Percentiles rank a stretch among this genome's conserved stretches.
These are phyloP conservation scores for Leccinum griseonigrum DNA, from an alignment of 1,284 basidiomycete species.

Conservation along the genomic window DNA sequence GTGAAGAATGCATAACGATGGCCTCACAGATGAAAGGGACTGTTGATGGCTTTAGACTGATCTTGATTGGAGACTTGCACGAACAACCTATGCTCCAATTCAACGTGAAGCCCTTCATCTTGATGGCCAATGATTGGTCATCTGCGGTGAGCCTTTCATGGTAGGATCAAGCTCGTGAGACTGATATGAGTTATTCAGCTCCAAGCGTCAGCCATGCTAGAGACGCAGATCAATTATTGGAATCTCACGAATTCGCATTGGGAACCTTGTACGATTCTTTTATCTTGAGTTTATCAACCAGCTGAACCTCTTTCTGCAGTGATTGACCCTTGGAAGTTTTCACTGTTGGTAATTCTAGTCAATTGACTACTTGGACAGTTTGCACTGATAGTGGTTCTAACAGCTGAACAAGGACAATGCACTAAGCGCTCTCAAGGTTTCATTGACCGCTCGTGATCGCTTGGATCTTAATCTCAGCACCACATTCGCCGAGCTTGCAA, in stretches of 20 bases:
- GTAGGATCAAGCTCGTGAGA: not conserved
- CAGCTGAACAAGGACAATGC: constrained; percentile 56
- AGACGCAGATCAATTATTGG: constrained; percentile 91
- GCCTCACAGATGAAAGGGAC: constrained; percentile 68
- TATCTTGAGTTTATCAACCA: not conserved
- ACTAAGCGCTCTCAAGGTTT: constrained; percentile 57
- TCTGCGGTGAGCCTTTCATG: constrained; percentile 61
- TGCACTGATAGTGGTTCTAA: constrained; percentile 11
- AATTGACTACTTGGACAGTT: constrained; percentile 1
- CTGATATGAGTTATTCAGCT: constrained; percentile 48
- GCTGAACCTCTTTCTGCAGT: constrained; percentile 43
- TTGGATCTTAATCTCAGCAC: constrained; percentile 93
- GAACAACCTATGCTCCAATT: constrained; percentile 95
- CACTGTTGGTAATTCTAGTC: constrained; percentile 52
- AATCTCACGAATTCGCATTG: constrained; percentile 98
- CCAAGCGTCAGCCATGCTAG: constrained; percentile 77
- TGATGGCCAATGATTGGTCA: constrained; percentile 92
- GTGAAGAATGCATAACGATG: constrained; percentile 1
- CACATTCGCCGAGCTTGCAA: constrained; percentile 85
- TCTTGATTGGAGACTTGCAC: constrained; percentile 94
- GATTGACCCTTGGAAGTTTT: constrained; percentile 96
- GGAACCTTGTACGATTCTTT: constrained; percentile 75
- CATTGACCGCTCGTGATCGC: constrained; percentile 76
- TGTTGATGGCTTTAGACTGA: constrained; percentile 89
- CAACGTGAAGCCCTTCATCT: constrained; percentile 81